Evolutionary conservation across 257 asterid genomes (phyloP).

Genomic region (Handroanthus guayacan): DNA sequence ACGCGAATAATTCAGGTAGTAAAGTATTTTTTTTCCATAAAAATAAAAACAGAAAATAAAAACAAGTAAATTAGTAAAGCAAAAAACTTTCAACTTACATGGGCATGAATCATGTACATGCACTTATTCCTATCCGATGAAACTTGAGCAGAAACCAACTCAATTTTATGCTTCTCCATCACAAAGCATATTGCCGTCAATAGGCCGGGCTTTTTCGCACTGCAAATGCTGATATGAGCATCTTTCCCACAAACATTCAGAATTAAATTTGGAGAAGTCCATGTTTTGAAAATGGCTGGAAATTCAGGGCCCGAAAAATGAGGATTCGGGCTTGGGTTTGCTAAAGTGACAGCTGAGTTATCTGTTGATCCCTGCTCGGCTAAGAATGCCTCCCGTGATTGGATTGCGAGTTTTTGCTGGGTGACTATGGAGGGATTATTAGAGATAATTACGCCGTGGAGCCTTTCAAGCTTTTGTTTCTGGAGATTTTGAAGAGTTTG

Average conservation of each 20-base stretch:
- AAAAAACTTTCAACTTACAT: constrained; percentile 42
- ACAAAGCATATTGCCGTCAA: constrained; percentile 52
- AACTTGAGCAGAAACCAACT: constrained; percentile 57
- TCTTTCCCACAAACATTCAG: constrained; percentile 58
- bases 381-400: constrained; percentile 52
- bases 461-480: constrained; percentile 55
- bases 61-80: no score
- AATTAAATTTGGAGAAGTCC: constrained; percentile 64
- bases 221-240: constrained; percentile 66
- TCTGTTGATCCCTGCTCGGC: constrained; percentile 59
- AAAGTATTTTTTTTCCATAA: no score
- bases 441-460: constrained; percentile 31
- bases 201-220: constrained; percentile 51
- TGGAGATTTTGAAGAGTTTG: constrained; percentile 48
- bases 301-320: constrained; percentile 25
- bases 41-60: no score
- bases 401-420: constrained; percentile 33
- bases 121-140: constrained; percentile 42
- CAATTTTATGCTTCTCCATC: constrained; percentile 61
- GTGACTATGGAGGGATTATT: constrained; percentile 21
- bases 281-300: constrained; percentile 52
- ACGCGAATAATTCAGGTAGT: no score
- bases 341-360: constrained; percentile 11
- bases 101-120: constrained; percentile 67
- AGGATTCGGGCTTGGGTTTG: constrained; percentile 23